phyloP scores from a whole-genome alignment of 2,329 filamentous ascomycete genomes.

The Coniochaeta sp. region DNA sequence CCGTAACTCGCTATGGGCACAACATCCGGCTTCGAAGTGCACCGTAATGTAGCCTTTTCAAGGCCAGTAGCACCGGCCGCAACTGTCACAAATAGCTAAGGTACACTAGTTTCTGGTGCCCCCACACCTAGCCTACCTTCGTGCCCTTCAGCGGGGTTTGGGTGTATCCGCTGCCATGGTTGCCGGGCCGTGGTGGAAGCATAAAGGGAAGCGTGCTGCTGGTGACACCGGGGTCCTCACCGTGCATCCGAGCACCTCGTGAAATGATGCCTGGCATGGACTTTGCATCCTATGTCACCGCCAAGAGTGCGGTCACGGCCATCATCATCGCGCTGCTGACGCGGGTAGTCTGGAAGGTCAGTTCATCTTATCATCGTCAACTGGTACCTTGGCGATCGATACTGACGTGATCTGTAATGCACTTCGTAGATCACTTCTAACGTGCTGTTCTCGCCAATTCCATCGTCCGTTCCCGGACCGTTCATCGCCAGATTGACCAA shows the following conservation, averaged over 20 bases:
- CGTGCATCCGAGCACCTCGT: background rate
- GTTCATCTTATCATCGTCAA: background rate
- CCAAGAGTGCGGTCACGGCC: background rate
- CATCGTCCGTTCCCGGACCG: conserved; percentile 3
- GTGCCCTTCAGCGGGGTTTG: background rate
- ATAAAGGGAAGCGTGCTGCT: background rate
- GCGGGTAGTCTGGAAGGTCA: background rate
- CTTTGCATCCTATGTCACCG: background rate
- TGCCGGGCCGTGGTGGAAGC: background rate
- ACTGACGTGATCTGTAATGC: background rate
- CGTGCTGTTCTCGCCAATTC: conserved; percentile 5
- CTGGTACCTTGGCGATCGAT: background rate
- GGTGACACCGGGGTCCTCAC: background rate
- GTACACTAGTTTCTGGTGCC: background rate
- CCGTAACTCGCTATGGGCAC: background rate
- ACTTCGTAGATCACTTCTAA: background rate
- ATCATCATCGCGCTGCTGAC: background rate
- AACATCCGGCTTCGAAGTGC: too few relatives aligned
- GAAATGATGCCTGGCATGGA: background rate
- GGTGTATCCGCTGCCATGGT: background rate
- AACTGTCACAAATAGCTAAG: too few relatives aligned
- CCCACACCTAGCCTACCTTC: background rate
- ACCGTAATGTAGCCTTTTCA: background rate
- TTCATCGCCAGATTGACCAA: conserved; percentile 4
- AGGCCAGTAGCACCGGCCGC: background rate